Evolutionary conservation across 495 filamentous ascomycete species (phyloP).

Genomic region (Hypoxylon lenormandii): DNA sequence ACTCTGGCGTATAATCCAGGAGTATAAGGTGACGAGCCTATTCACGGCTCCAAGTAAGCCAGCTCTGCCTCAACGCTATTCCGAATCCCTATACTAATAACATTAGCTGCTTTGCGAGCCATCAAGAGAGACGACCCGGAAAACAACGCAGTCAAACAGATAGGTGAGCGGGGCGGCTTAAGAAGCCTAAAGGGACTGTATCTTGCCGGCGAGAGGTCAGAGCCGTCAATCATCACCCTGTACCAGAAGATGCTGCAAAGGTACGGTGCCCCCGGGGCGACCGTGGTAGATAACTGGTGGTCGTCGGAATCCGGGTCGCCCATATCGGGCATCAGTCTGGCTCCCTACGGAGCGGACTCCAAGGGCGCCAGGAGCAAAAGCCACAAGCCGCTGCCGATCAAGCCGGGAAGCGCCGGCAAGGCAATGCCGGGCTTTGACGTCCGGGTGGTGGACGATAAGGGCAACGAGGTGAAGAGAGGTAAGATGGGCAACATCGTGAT

Average conservation of each 20-base stretch:
- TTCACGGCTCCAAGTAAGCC: slow-evolving; percentile 80
- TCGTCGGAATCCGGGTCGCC: slow-evolving; percentile 91
- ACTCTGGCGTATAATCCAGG: slow-evolving; percentile 87
- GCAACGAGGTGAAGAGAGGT: slow-evolving; percentile 72
- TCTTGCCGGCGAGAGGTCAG: slow-evolving; percentile 88
- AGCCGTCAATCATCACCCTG: slow-evolving; percentile 83
- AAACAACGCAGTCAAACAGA: slow-evolving; percentile 69
- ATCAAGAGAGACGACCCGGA: slow-evolving; percentile 87
- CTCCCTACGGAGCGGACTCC: slow-evolving; percentile 63
- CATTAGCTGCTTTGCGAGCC: slow-evolving; percentile 74
- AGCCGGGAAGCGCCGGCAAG: slow-evolving; percentile 87
- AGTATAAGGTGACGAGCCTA: slow-evolving; percentile 83
- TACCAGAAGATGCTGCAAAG: slow-evolving; percentile 77
- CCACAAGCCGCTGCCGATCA: slow-evolving; percentile 63
- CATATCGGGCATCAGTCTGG: slow-evolving; percentile 82
- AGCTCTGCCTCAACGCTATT: slow-evolving; percentile 37
- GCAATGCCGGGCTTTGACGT: slow-evolving; percentile 93
- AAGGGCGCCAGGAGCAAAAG: slow-evolving; percentile 48
- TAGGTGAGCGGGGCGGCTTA: slow-evolving; percentile 74
- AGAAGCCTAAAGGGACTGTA: slow-evolving; percentile 78
- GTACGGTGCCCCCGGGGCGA: slow-evolving; percentile 71
- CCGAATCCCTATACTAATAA: slow-evolving; percentile 11
- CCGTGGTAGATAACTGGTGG: slow-evolving; percentile 96
- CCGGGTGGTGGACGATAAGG: slow-evolving; percentile 81
- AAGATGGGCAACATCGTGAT: slow-evolving; percentile 94